Conservation (phyloP, 2,329 filamentous ascomycete genomes). For the Phialophora chinensis region DNA sequence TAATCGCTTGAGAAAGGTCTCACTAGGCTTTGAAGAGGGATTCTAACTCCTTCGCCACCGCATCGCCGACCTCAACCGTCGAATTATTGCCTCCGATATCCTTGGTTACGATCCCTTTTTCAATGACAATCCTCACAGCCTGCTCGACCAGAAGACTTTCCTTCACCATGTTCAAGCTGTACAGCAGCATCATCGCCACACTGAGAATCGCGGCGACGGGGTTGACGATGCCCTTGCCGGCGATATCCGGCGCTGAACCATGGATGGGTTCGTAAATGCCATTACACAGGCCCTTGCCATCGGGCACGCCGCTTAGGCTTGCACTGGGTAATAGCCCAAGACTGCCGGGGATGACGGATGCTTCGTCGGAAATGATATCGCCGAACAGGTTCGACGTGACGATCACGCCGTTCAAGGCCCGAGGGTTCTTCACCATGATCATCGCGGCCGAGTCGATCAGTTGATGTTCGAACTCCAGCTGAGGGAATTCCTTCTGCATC, state of each 20-base stretch:
- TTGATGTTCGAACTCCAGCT: constrained; percentile 83
- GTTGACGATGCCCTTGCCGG: constrained; percentile 88
- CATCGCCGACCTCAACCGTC: constrained; percentile 83
- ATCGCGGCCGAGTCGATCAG: constrained; percentile 97
- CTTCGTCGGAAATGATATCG: constrained; percentile 95
- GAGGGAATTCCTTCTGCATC: constrained; percentile 86
- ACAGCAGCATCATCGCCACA: constrained; percentile 93
- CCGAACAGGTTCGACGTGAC: constrained; percentile 95
- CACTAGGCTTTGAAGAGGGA: constrained; percentile 62
- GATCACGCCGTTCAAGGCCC: constrained; percentile 84
- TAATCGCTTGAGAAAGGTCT: background rate
- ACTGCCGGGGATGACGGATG: constrained; percentile 89
- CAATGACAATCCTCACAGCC: constrained; percentile 79
- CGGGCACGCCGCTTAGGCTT: constrained; percentile 82
- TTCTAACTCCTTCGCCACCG: constrained; percentile 74
- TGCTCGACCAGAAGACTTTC: constrained; percentile 81
- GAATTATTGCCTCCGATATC: constrained; percentile 80
- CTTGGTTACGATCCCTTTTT: constrained; percentile 76
- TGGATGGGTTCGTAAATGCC: constrained; percentile 99
- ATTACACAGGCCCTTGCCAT: constrained; percentile 69
- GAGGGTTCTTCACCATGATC: constrained; percentile 95
- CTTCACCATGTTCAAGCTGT: constrained; percentile 79
- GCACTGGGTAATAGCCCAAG: constrained; percentile 88
- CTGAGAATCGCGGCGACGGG: constrained; percentile 91
- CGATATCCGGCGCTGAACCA: constrained; percentile 91